Base-by-base conservation (phyloP, 2,329 filamentous ascomycete species). In the Fusarium mundagurra region DNA sequence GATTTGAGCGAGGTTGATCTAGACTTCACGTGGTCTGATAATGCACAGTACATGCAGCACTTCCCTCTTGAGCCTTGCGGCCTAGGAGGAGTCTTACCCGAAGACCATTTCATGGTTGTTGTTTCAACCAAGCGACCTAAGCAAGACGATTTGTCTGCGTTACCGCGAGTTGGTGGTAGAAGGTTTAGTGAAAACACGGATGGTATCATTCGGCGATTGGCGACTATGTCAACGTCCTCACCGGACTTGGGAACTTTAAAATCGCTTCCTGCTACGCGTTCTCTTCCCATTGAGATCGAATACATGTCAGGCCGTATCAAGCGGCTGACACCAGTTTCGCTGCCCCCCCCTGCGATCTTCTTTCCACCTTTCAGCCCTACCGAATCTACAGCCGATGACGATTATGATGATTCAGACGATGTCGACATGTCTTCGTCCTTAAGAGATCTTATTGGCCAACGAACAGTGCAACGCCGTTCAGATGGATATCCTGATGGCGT, bases 71-170 rank as follows among this genome's bases (percentile, higher is more conserved):
- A 90, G 67, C 87, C 88, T 0, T 90, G 86, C 51, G 91, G 91
- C 2, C 78, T 92, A 0, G 89, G 88, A 11, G 89, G 89, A 20
- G 86, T 91, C 1, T 81, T 86, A 33, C 90, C 90, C 0, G 89
- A 91, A n/a, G 91, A 92, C 71, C 90, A 92, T 71, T 92, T 92
- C 67, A 84, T 87, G 45, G 82, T 92, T 2, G 83, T 87, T 6
- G 89, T 91, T 6, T 84, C 84, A 6, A 90, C 88, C 1, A 84
- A 81, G 45, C 83, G 88, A 22, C 80, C 84, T 0, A 85, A 81
- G 33, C 71, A 75, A 18, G 78, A 82, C 18, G 47, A 33, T 18
- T 22, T 41, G 5, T 33, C 55, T 11, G 39, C 63, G 22, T 29
- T 33, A 3, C 36, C 24, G 20, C 51, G 12, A 22, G 66, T 58